Base-by-base conservation (phyloP, 176 grass and related monocot species). In the Triticum monococcum region DNA sequence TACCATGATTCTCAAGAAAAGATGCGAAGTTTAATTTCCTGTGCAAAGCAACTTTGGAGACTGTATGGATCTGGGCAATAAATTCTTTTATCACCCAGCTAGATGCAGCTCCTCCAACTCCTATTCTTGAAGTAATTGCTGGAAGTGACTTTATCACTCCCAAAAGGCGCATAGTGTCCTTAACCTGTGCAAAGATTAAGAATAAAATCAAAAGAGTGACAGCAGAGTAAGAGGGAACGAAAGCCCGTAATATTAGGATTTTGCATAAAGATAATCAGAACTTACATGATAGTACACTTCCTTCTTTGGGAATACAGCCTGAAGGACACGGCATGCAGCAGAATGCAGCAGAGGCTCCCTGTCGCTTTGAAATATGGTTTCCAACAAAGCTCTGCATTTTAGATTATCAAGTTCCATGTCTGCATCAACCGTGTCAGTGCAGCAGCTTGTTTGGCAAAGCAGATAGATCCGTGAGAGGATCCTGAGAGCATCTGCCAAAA, bases 71-170 rank as follows among this genome's bases (percentile, higher is more conserved):
- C 82, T 98, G 96, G 75, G 90, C 88, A 82, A 93, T 92, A 85
- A 98, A 98, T 81, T 98, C 96, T 87, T 94, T 96, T 84, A 92
- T 89, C 82, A 98, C 93, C 93, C 96, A 98, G 33, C 86, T 87
- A 81, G 96, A 95, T 84, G 93, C 91, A 84, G 96, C 81, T 78
- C 95, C 93, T 81, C 95, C 95, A 83, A 93, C 87, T 72, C 95
- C 95, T 84, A 94, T 91, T 94, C 96, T 94, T 91, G 93, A 94
- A 79, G 72, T 94, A 79, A 98, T 91, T 81, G 86, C 81, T 77
- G 96, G 93, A 70, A 95, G 86, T 78, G 93, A 95, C 77, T 94
- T 92, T 78, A 95, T 89, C 82, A 93, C 96, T 79, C 96, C 93
- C 22, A 91, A 83, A 72, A 98, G 86, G 43, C 90, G 92, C 88